These are phyloP conservation scores for Scutellaria minor DNA, from an alignment of 257 asterid genomes.

Conservation along the genomic window DNA sequence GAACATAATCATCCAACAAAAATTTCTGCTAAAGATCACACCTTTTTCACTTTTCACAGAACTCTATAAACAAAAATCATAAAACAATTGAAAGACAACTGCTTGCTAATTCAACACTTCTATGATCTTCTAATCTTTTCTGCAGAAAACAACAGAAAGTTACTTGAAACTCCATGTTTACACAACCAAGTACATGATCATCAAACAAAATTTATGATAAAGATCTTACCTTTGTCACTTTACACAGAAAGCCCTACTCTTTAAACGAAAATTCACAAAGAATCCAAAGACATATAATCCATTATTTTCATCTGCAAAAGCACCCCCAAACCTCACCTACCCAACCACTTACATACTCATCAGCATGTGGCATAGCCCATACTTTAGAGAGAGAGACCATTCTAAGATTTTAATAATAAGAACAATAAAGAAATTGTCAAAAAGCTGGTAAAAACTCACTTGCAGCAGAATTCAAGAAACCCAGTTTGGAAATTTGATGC, in stretches of 20 bases:
- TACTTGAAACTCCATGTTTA: not conserved
- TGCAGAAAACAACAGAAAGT: not conserved
- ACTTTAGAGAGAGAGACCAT: not conserved
- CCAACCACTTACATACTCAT: not conserved
- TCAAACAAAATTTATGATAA: constrained; percentile 5
- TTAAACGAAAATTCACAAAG: not conserved
- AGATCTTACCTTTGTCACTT: not conserved
- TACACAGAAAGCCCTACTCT: constrained; percentile 1
- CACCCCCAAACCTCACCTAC: not conserved
- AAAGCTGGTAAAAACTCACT: constrained; percentile 36
- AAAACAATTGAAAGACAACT: not conserved
- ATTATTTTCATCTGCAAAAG: constrained; percentile 2
- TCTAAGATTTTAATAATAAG: not conserved
- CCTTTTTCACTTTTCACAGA: not conserved
- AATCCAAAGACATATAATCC: not conserved
- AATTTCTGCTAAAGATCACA: constrained; percentile 9
- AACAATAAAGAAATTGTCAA: constrained; percentile 7
- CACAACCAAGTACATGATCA: constrained; percentile 11
- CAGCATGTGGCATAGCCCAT: constrained; percentile 5
- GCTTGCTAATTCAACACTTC: not conserved
- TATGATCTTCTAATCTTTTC: not conserved
- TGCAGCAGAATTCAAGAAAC: constrained; percentile 30
- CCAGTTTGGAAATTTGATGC: constrained; percentile 13
- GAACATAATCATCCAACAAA: not conserved
- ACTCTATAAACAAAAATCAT: not conserved